These are phyloP conservation scores for Cyclostephanos invisitatus DNA, from an alignment of 108 stramenopile genomes.

Conservation along the genomic window DNA sequence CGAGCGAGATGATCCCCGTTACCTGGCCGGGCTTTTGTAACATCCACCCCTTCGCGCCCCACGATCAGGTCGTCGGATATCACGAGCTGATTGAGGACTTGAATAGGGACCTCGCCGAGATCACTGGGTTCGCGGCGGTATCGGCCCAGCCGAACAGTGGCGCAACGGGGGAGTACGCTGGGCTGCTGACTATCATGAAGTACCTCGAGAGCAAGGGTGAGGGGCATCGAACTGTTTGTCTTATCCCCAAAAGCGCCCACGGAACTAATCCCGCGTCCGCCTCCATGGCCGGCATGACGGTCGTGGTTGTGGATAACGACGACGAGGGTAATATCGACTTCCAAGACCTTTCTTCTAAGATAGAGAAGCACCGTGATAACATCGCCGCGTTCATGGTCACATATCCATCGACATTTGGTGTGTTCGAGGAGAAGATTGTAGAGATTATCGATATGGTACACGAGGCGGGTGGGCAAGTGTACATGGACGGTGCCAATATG, in stretches of 20 bases:
- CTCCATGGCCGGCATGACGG: conserved; percentile 96
- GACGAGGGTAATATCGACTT: conserved; percentile 93
- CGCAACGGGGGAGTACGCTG: conserved; percentile 98
- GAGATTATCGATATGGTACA: conserved; percentile 91
- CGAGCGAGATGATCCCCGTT: conserved; percentile 98
- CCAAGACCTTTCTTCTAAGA: conserved; percentile 89
- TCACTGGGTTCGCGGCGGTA: conserved; percentile 99
- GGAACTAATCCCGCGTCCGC: conserved; percentile 99
- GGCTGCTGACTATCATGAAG: conserved; percentile 90
- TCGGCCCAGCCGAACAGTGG: conserved; percentile 98
- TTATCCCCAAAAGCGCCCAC: conserved; percentile 98
- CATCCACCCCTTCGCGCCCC: conserved; percentile 98
- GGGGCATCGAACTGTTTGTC: conserved; percentile 94
- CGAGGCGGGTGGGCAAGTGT: conserved; percentile 95
- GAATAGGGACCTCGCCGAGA: conserved; percentile 93
- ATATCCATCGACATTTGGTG: conserved; percentile 98
- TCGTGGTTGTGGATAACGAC: conserved; percentile 96
- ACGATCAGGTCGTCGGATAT: conserved; percentile 92
- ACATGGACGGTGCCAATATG: conserved; percentile 99
- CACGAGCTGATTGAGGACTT: conserved; percentile 93
- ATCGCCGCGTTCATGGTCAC: conserved; percentile 99
- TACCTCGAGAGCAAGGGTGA: conserved; percentile 87
- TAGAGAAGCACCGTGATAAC: conserved; percentile 88
- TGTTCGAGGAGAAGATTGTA: conserved; percentile 95
- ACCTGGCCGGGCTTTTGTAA: conserved; percentile 96